Conservation (phyloP, 202 grass and related monocot species). For the Setaria viridis region DNA sequence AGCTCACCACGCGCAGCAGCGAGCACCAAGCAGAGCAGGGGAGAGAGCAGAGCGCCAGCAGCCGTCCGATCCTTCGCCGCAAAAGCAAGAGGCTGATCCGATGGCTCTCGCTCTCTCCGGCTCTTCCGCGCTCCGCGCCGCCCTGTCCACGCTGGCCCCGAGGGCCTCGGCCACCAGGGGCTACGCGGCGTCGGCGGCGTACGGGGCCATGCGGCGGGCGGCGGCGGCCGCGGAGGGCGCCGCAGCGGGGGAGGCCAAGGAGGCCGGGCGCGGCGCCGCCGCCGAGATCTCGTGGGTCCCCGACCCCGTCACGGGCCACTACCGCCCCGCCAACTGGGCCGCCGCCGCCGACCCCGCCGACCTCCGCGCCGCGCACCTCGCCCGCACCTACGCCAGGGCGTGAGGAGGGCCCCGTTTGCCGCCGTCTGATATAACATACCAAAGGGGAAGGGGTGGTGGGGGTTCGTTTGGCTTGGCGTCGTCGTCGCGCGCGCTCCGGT, state of each 20-base stretch:
- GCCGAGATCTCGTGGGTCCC: conserved; percentile 53
- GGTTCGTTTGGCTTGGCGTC: neutral
- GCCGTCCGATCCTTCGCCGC: conserved; percentile 13
- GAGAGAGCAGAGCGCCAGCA: conserved; percentile 29
- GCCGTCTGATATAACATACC: neutral
- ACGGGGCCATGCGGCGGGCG: conserved; percentile 42
- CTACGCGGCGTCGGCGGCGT: conserved; percentile 51
- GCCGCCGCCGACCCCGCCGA: conserved; percentile 54
- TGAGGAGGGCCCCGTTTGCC: neutral
- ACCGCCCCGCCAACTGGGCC: conserved; percentile 53
- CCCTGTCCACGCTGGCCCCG: conserved; percentile 21
- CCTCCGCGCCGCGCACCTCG: conserved; percentile 61
- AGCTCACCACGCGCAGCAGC: neutral
- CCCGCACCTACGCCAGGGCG: conserved; percentile 44
- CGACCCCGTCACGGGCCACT: conserved; percentile 61
- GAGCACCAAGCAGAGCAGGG: neutral
- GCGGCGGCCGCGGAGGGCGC: conserved; percentile 35
- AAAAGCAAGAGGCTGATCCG: neutral
- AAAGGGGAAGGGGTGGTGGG: neutral
- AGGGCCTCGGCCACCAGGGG: neutral
- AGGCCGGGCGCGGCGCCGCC: conserved; percentile 16
- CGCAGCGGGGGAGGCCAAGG: conserved; percentile 23
- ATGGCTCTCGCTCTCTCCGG: conserved; percentile 60
- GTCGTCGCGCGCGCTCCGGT: neutral
- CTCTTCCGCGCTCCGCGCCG: conserved; percentile 40